Evolutionary conservation across 2,329 filamentous ascomycete genomes (phyloP), one percentile per base, ranked within the genome.

Genomic region (Claviceps citrina): DNA sequence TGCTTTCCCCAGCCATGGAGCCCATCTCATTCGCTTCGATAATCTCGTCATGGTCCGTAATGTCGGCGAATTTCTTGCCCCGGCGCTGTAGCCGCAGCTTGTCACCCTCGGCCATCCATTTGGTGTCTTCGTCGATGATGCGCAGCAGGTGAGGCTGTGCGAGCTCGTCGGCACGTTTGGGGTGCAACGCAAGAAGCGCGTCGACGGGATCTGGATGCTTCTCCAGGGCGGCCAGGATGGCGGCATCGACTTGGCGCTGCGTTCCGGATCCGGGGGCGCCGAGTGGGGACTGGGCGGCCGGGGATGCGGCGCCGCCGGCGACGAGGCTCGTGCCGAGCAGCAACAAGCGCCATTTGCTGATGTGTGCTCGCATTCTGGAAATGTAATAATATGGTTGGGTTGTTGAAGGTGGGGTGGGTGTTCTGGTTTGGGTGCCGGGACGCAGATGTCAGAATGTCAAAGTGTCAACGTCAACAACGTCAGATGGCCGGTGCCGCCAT

Each of bases 81-180:
- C 77, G 71, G 49, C 75, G 64, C 49, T 76, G 71, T 35, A 84
- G 60, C 44, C 67, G 68, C 72, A 80, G 78, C 60, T 84, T 85
- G 57, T 84, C 75, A 30, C 81, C 71, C 50, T 84, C 79, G 0
- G 76, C 81, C 34, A 84, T 73, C 77, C 78, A 84, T 58, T 65
- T 61, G 10, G 76, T 53, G 48, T 59, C 77, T 48, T 73, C 73
- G 4, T 78, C 78, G 4, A 69, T 67, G 16, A 82, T 60, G 57
- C 81, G 77, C 43, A 84, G 71, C 19, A 82, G 61, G 47, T 65
- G 71, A 42, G 65, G 63, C 47, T 72, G 66, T 18, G 49, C 46
- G 3, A 56, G 46, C 35, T 46, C 32, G 12, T 47, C 50, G 13
- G 52, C 51, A 16, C 43, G 42, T 28, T 54, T 51, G 3, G 54